Evolutionary conservation across 1,284 basidiomycete genomes (phyloP), one percentile per base, ranked within the genome.

Genomic region (Agroathelia rolfsii): DNA sequence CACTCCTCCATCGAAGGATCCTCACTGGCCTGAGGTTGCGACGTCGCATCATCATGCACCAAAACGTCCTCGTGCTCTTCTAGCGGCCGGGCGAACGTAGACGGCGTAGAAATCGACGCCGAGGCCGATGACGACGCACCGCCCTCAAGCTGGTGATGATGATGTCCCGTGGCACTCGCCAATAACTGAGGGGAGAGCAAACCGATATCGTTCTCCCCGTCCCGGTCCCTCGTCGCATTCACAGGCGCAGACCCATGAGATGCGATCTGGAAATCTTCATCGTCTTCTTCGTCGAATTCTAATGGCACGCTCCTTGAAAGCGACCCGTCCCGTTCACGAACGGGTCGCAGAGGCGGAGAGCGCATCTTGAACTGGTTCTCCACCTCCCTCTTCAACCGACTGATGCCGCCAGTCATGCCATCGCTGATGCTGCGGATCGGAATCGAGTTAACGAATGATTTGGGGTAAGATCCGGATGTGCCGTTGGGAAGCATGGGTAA

Each of bases 401-500:
- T 69, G 45, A 80, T 66, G 4, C 75, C 74, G 36, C 75, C 76
- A 15, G 66, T 64, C 28, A 75, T 50, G 6, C 58, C 60, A 3
- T 55, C 54, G 8, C 62, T 56, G 32, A 72, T 56, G 20, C 57
- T 60, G 11, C 67, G 56, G 19, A 81, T 76, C 2, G 76, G 77
- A 5, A 79, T 71, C 4, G 72, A 48, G 34, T 59, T 59, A 28
- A 63, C 57, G 47, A 75, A 63, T 2, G 65, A 62, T 23, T 52
- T 53, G 1, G 60, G 51, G 3, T 52, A 52, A 5, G 61, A 50
- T 1, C 65, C 59, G 20, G 62, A 55, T 1, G 63, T 52, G 17
- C 81, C 79, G 47, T 89, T 86, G 0, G 86, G 85, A 24, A 84
- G 63, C 68, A 84, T 83, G 0, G 87, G 86, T 1, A 88, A 61